Conservation (phyloP, 2,329 filamentous ascomycete species). For the Trichoderma asperellum region DNA sequence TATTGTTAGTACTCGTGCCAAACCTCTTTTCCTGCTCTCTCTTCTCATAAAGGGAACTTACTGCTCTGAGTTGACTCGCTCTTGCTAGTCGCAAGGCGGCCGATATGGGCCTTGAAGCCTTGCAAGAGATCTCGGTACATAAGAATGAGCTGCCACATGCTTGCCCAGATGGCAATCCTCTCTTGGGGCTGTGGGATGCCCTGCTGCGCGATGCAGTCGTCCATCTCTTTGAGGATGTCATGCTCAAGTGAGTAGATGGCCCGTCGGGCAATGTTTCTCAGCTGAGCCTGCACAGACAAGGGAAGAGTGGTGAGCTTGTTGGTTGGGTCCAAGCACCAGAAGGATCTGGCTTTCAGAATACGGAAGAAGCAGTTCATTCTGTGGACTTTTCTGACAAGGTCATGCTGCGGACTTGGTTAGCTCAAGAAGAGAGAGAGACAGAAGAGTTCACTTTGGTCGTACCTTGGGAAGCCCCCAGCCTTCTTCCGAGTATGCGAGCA, state of each 20-base stretch:
- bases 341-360: constrained; percentile 51
- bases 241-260: constrained; percentile 45
- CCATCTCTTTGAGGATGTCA: constrained; percentile 47
- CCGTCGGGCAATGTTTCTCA: constrained; percentile 46
- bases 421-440: neutral
- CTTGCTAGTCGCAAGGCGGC: constrained; percentile 32
- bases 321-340: constrained; percentile 47
- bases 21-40: neutral
- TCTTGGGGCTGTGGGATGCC: constrained; percentile 46
- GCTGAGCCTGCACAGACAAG: constrained; percentile 47
- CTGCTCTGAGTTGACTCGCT: constrained; percentile 33
- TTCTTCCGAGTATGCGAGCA: constrained; percentile 44
- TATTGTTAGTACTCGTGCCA: neutral
- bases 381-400: constrained; percentile 50
- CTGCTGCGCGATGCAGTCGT: constrained; percentile 46
- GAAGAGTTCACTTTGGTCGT: constrained; percentile 30
- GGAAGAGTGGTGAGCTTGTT: constrained; percentile 45
- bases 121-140: constrained; percentile 51
- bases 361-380: constrained; percentile 55
- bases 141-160: constrained; percentile 55
- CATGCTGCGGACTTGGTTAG: constrained; percentile 42
- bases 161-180: constrained; percentile 52
- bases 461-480: constrained; percentile 47
- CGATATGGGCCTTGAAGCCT: constrained; percentile 39
- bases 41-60: constrained; percentile 16